Evolutionary conservation across 1,139 yeast species (phyloP), one percentile per base, ranked within the genome.

Genomic region (Magnusiomyces fungicola): DNA sequence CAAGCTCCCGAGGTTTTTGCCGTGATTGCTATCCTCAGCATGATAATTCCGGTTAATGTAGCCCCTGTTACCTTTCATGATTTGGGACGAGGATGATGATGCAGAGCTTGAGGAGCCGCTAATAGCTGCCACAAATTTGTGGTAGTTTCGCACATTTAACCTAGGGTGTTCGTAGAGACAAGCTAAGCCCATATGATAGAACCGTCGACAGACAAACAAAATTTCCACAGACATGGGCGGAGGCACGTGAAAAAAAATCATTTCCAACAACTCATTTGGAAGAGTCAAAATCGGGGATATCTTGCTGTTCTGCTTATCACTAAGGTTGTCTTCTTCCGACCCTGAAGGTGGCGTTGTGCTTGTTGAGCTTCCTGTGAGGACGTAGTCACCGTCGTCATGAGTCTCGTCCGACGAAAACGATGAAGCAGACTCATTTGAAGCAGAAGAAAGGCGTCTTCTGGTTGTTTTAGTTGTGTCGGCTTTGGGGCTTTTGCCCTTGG

Each of bases 71-170:
- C 44, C 44, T 16, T 41, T 41, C 16, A 41, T 29, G 14, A 41
- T 29, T 18, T 41, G 44, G 9, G 33, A 16, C 5, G 36, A 10
- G n/a, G 44, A 25, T 5, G 34, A 10, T 10, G 44, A 30, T 3
- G 29, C 27, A 27, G 23, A 12, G 34, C 24, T 29, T 3, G 41
- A 22, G 22, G 33, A 29, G 24, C 56, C 49, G 61, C 53, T 68
- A 55, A 90, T 71, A 1, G 90, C 70, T 10, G 83, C 87, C 43
- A 89, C 92, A 69, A 92, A 92, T 38, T 68, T 66, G 56, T 71
- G 69, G 62, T 88, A 88, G 63, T 89, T 90, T 48, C 74, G 71
- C 3, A 92, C 81, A 50, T 73, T 72, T 40, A 92, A 70, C 3
- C 54, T 59, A 0, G 97, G 97, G 19, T 69, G 61, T 12, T 68